phyloP scores from a whole-genome alignment of 257 asterid genomes.

The Ajuga chamaepitys region DNA sequence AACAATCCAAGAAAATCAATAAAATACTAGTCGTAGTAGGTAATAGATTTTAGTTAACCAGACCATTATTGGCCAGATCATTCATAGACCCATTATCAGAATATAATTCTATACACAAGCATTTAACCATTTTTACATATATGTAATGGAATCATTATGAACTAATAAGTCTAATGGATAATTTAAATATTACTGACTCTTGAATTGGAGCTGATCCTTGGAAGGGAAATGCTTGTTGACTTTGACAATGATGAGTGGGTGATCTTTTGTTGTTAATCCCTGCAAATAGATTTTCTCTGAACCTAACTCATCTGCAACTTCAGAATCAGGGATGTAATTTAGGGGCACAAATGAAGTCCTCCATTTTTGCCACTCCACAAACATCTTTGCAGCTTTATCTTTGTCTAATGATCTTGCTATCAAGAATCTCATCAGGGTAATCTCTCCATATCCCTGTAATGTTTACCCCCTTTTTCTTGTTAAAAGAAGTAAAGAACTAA shows the following conservation, averaged over 20 bases:
- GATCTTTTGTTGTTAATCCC: conserved; percentile 42
- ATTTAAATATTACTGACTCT: too few species aligned
- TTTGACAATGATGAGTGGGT: conserved; percentile 41
- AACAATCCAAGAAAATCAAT: not conserved
- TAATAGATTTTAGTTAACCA: not conserved
- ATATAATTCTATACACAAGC: not conserved
- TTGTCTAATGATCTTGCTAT: conserved; percentile 77
- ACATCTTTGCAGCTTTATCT: conserved; percentile 79
- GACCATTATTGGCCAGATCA: not conserved
- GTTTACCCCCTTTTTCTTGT: too few species aligned
- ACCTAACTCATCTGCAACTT: conserved; percentile 49
- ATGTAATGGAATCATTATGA: too few species aligned
- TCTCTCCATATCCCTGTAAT: conserved; percentile 16
- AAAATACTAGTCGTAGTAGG: not conserved
- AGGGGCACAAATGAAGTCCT: conserved; percentile 65
- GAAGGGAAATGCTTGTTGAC: conserved; percentile 43
- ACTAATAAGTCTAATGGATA: too few species aligned
- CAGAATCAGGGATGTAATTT: conserved; percentile 48
- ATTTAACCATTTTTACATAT: conserved; percentile 26
- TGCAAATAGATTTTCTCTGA: conserved; percentile 52
- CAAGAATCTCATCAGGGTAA: conserved; percentile 72
- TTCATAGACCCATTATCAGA: not conserved
- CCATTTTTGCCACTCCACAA: conserved; percentile 78
- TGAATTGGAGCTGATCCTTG: conserved; percentile 82
- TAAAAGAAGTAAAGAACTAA: not conserved